Evolutionary conservation across 805 yeast species (phyloP).

Genomic region (Jamesozyma piceae): DNA sequence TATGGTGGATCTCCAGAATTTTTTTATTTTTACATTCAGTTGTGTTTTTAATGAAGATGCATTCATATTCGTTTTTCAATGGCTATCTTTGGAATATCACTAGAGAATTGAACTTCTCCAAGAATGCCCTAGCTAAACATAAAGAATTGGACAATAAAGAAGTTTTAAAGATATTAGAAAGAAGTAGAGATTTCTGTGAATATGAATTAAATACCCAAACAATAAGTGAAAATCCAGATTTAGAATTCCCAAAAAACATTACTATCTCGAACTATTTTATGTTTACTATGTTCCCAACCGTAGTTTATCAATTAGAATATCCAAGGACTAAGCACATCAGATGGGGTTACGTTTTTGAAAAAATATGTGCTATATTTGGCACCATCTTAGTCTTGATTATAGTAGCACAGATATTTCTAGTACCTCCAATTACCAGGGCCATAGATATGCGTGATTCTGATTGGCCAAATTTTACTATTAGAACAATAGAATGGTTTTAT

Average conservation of each 20-base stretch:
- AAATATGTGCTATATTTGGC: constrained; percentile 76
- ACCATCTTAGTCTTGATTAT: constrained; percentile 74
- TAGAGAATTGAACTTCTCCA: constrained; percentile 46
- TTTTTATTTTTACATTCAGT: constrained; percentile 75
- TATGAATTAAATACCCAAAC: constrained; percentile 62
- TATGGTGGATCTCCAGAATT: constrained; percentile 87
- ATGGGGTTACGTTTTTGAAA: constrained; percentile 57
- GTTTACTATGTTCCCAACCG: constrained; percentile 82
- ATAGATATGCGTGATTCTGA: constrained; percentile 36
- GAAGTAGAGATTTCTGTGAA: constrained; percentile 57
- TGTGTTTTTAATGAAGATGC: constrained; percentile 90
- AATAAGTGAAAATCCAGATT: neutral
- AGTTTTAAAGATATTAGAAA: constrained; percentile 30
- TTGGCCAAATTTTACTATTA: constrained; percentile 17
- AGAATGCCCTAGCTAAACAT: constrained; percentile 35
- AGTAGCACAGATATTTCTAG: constrained; percentile 64
- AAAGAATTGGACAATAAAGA: constrained; percentile 24
- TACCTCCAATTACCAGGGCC: constrained; percentile 62
- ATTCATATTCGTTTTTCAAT: constrained; percentile 84
- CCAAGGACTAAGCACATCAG: constrained; percentile 68
- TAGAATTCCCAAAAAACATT: constrained; percentile 64
- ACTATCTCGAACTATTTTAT: constrained; percentile 55
- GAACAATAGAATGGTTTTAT: constrained; percentile 21
- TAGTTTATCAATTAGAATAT: constrained; percentile 73
- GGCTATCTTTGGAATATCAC: constrained; percentile 73